Base-by-base conservation (phyloP, 768 basidiomycete species). In the Infundibulicybe gibba region DNA sequence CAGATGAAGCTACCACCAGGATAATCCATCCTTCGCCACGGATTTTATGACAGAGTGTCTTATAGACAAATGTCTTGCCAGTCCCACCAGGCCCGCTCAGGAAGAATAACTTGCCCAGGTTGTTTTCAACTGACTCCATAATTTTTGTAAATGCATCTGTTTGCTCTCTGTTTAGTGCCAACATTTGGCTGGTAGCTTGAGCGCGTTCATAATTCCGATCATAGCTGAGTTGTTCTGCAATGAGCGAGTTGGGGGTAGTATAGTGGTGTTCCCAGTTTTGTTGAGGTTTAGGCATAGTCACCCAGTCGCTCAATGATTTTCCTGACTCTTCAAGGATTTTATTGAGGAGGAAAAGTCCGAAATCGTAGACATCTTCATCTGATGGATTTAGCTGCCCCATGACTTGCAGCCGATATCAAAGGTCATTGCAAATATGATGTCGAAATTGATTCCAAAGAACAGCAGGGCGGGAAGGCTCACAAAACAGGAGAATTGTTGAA, bases 1-100 rank as follows among this genome's bases (percentile, higher is more conserved):
- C 70, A 43, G 71, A 69, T 4, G 71, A 74, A 14, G 71, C 72
- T 20, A 68, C 66, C 63, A 66, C 72, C 2, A 75, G 56, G 0
- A 66, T 64, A 59, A 71, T 61, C 38, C 51, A 46, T 0, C 53
- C 52, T 14, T 45, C 34, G 6, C 47, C 48, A 33, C 55, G 50
- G 3, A 69, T 25, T 10, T 37, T 11, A 37, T 60, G 47, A 49
- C 62, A 54, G 39, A 68, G 49, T 13, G 63, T 47, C 2, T 60
- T 65, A 41, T 57, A 58, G 2, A 66, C 32, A 53, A 62, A 71
- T 5, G 70, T 70, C 45, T 71, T 72, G 16, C 70, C 70, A 51
- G 61, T 65, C 10, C 69, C 67, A 32, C 64, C 67, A 41, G 63
- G 60, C 43, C 66, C 68, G 47, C 69, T 54, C 13, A 72, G 46